These are phyloP conservation scores for Prunus campanulata DNA, from an alignment of 306 rosid species.

Conservation along the genomic window DNA sequence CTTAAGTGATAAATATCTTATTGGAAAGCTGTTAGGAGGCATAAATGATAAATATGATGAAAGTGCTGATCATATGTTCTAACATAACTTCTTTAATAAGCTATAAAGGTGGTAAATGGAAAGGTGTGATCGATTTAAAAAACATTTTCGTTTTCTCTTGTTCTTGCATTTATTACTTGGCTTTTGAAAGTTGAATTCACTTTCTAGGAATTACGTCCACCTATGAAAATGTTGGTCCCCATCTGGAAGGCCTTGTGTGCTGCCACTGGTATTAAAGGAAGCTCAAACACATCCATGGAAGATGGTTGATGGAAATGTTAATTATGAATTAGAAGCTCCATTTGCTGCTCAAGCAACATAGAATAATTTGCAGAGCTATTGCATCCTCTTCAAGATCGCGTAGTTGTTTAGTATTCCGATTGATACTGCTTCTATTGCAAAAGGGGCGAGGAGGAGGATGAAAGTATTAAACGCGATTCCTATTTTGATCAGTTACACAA, in stretches of 20 bases:
- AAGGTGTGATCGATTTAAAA: no score
- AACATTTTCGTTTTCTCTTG: background rate
- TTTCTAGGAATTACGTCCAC: constrained; percentile 65
- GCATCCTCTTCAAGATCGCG: background rate
- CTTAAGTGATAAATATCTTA: background rate
- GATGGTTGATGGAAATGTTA: constrained; percentile 21
- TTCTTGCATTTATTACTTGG: background rate
- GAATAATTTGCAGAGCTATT: background rate
- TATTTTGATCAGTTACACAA: background rate
- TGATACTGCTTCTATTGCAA: background rate
- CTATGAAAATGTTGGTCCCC: constrained; percentile 72
- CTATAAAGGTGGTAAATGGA: no score
- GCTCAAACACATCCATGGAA: constrained; percentile 22
- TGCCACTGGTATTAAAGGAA: constrained; percentile 45
- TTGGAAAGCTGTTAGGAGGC: background rate
- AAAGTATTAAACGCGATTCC: background rate
- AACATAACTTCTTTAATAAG: no score
- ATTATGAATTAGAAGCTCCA: background rate
- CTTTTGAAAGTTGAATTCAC: constrained; percentile 24
- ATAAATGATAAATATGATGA: constrained; percentile 5
- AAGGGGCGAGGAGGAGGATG: background rate
- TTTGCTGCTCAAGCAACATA: background rate
- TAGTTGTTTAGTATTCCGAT: background rate
- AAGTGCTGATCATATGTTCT: background rate
- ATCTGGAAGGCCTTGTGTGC: constrained; percentile 90